These are phyloP conservation scores for Mortierella sp. DNA, from an alignment of 371 early-diverging fungal species.

Conservation along the genomic window DNA sequence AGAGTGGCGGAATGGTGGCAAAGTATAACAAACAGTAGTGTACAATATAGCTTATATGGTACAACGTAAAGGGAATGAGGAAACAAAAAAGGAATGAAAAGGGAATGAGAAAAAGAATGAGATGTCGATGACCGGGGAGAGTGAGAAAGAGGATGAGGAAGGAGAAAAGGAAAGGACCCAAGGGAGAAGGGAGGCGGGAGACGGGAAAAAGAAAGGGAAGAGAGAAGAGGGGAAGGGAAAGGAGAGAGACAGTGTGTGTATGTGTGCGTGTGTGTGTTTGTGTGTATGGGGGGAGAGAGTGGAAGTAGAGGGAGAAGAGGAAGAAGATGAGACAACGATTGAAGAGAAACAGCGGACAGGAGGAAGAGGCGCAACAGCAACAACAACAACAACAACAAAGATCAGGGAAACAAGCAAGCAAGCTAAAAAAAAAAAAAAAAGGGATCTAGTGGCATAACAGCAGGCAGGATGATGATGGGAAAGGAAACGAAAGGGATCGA, in stretches of 20 bases:
- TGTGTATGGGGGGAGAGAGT: neutral
- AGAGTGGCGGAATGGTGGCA: conserved; percentile 3
- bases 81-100: neutral
- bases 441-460: neutral
- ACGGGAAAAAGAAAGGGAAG: neutral
- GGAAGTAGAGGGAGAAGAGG: neutral
- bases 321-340: neutral
- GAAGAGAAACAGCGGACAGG: neutral
- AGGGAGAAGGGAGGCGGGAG: neutral
- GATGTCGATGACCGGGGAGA: no score
- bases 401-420: neutral
- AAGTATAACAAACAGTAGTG: neutral
- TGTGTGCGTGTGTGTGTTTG: neutral
- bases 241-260: neutral
- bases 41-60: neutral
- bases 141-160: neutral
- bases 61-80: neutral
- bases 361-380: neutral
- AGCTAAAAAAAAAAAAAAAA: neutral
- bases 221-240: neutral
- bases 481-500: neutral
- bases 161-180: neutral
- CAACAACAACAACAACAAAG: no score
- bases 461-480: conserved; percentile 2
- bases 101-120: neutral